Percentiles rank a stretch among this genome's conserved stretches.
phyloP scores from a whole-genome alignment of 441 rosid genomes.

The Brassica hybrid region DNA sequence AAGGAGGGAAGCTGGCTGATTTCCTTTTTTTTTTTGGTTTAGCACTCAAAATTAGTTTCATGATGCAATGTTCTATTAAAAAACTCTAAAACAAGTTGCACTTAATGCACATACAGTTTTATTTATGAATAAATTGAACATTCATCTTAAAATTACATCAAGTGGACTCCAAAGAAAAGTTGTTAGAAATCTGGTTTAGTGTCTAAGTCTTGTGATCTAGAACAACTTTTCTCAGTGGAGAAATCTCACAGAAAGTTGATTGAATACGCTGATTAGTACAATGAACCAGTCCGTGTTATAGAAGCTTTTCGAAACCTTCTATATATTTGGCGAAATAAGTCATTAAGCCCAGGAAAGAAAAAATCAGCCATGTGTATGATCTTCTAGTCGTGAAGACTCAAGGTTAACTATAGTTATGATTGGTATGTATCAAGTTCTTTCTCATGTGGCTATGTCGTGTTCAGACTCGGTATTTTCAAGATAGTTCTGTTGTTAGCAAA shows the following conservation, averaged over 20 bases:
- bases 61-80: too few species aligned
- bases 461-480: background rate
- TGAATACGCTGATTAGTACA: background rate
- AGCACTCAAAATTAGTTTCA: too few species aligned
- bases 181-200: background rate
- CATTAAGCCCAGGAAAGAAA: background rate
- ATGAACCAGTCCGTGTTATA: background rate
- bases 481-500: background rate
- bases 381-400: background rate
- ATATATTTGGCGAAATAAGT: background rate
- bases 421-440: background rate
- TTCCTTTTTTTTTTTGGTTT: too few species aligned
- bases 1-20: too few species aligned
- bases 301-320: background rate
- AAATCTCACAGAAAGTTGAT: background rate
- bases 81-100: too few species aligned
- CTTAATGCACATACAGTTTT: too few species aligned
- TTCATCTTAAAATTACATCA: too few species aligned
- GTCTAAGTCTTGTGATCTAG: too few species aligned
- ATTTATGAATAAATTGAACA: too few species aligned
- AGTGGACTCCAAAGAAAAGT: too few species aligned
- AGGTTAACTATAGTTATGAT: background rate
- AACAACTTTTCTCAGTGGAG: background rate
- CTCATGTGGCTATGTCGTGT: background rate
- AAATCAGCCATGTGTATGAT: background rate